phyloP scores from a whole-genome alignment of 176 grass and related monocot species.

The Dactylis glomerata region DNA sequence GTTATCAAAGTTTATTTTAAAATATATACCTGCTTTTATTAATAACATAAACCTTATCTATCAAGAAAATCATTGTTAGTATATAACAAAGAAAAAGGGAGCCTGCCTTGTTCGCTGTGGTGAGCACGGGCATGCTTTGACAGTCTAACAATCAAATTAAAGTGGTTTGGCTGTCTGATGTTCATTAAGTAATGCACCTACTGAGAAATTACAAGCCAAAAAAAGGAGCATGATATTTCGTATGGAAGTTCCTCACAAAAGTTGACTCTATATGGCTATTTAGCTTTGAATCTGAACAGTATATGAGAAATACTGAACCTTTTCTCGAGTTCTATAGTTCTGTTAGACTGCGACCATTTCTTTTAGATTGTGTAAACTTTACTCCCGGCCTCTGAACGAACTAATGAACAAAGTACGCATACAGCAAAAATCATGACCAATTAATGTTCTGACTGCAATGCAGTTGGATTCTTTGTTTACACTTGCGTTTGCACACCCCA shows the following conservation, averaged over 20 bases:
- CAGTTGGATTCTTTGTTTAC: not conserved
- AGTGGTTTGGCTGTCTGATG: not conserved
- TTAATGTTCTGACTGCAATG: conserved; percentile 8
- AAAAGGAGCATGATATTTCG: not conserved
- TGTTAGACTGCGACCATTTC: not conserved
- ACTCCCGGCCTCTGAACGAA: not conserved
- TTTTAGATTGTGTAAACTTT: not conserved
- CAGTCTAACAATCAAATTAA: conserved; percentile 1
- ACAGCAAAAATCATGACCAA: not conserved
- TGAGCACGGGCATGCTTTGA: not conserved
- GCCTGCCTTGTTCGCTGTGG: not conserved
- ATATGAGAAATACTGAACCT: not conserved
- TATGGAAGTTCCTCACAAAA: not conserved
- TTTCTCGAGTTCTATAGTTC: not conserved
- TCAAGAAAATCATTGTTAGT: not conserved
- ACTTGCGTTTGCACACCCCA: not conserved
- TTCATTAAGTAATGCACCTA: not conserved
- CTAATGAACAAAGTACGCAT: not conserved
- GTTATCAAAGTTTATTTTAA: not conserved
- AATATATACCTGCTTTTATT: not conserved
- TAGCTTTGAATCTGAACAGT: not conserved
- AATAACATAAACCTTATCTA: not conserved
- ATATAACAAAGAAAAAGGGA: not conserved
- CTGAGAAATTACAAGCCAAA: not conserved
- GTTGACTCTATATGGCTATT: not conserved